phyloP scores from a whole-genome alignment of 495 filamentous ascomycete genomes.

The Penicillium alfredii region DNA sequence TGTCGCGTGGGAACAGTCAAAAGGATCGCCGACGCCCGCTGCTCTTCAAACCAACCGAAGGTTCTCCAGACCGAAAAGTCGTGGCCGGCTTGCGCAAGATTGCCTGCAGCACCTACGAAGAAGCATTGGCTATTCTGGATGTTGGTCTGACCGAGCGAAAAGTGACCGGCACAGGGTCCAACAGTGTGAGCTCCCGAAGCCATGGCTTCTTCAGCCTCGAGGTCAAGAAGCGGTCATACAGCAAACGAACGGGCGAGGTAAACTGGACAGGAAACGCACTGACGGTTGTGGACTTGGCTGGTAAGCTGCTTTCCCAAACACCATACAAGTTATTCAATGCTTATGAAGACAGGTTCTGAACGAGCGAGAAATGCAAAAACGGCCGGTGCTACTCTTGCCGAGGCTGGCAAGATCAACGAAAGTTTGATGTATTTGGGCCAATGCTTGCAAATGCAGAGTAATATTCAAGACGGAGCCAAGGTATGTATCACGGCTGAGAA shows the following conservation, averaged over 20 bases:
- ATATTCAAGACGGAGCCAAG: constrained; percentile 66
- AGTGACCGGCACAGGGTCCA: constrained; percentile 84
- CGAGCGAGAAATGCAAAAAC: constrained; percentile 91
- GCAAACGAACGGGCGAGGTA: constrained; percentile 42
- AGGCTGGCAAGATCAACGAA: constrained; percentile 97
- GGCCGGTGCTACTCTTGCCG: constrained; percentile 80
- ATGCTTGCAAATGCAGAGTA: constrained; percentile 92
- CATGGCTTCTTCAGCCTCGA: constrained; percentile 97
- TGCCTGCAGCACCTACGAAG: constrained; percentile 74
- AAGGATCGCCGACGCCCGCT: constrained; percentile 73
- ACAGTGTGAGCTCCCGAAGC: constrained; percentile 80
- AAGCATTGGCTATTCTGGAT: constrained; percentile 87
- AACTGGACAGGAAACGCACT: constrained; percentile 76
- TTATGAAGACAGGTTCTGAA: constrained; percentile 59
- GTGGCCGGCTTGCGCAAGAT: constrained; percentile 90
- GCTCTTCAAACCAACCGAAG: constrained; percentile 82
- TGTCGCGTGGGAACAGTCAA: constrained; percentile 38
- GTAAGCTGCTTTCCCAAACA: constrained; percentile 35
- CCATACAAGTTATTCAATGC: not conserved
- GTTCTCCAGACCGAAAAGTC: constrained; percentile 77
- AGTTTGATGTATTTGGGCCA: constrained; percentile 97
- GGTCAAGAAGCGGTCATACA: constrained; percentile 71
- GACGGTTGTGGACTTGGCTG: constrained; percentile 89
- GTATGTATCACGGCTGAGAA: constrained; percentile 35
- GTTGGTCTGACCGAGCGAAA: constrained; percentile 80